Evolutionary conservation across 345 rosid genomes (phyloP), one percentile per base, ranked within the genome.

Genomic region (Citrus medica): DNA sequence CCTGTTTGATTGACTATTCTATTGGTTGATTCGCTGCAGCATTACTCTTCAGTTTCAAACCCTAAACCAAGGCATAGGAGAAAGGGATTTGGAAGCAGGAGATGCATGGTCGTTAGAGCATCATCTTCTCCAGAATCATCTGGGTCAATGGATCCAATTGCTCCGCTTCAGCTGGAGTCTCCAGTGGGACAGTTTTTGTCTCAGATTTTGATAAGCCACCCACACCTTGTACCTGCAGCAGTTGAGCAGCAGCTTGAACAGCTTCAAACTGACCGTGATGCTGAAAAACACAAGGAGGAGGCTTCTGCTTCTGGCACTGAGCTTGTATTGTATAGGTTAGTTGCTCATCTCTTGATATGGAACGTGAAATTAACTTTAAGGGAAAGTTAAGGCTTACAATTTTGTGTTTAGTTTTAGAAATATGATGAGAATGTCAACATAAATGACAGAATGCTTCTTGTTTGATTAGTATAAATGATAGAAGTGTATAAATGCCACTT

Each of bases 171-270:
- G 87, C 85, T 96, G 71, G 90, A 92, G 78, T 96, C 99, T 55
- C 98, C 98, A 1, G 84, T 90, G n/a, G 98, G 99, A 67, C 98
- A 92, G 86, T 93, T 96, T 76, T 84, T 96, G 82, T 86, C 93
- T 33, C 95, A 94, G 87, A 94, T 96, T 61, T 76, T 96, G 80
- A 60, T 83, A 37, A 96, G 90, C 76, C 98, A 96, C 79, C 99
- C 99, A 7, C 98, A 97, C 83, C 98, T 97, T 32, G 87, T 97
- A 77, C 95, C 94, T 67, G 98, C 95, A 25, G 99, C 99, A 7
- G 98, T 90, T 59, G 99, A 94, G 83, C 94, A 92, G 85, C 97
- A 93, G 87, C 98, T 97, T 61, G 94, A 94, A 37, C 99, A 92
- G 89, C 97, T 97, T 53, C 98, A 90, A 79, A 92, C 88, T 1